Evolutionary conservation across 331 rosid species (phyloP).

Genomic region (Pyracantha coccinea): DNA sequence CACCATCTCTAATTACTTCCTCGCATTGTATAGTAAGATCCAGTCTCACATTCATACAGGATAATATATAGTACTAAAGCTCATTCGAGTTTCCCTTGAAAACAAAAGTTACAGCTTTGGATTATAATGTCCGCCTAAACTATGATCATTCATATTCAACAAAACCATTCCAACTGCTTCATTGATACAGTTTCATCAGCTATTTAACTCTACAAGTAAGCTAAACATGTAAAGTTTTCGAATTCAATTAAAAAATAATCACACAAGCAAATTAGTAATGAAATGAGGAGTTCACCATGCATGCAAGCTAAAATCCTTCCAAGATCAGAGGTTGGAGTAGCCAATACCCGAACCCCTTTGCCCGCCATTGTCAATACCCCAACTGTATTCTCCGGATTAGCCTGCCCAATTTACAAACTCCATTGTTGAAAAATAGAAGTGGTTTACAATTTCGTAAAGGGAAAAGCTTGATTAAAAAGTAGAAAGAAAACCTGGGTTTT

Average conservation of each 20-base stretch:
- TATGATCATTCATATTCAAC: neutral
- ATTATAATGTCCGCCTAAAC: neutral
- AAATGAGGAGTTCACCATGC: slow-evolving; percentile 49
- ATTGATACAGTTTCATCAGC: neutral
- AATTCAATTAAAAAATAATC: neutral
- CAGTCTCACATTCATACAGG: neutral
- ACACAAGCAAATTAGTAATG: neutral
- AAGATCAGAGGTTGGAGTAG: slow-evolving; percentile 79
- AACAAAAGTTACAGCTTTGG: neutral
- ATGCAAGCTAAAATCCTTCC: slow-evolving; percentile 88
- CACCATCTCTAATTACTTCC: neutral
- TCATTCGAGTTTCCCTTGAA: neutral
- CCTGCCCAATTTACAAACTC: slow-evolving; percentile 30
- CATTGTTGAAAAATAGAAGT: neutral
- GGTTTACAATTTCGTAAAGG: neutral
- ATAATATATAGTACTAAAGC: neutral
- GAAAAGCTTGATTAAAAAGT: neutral
- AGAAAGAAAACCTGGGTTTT: slow-evolving; percentile 65
- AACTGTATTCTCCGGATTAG: slow-evolving; percentile 91
- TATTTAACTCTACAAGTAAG: neutral
- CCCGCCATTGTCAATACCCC: slow-evolving; percentile 95
- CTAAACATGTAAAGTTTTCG: neutral
- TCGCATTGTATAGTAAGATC: neutral
- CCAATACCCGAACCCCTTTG: slow-evolving; percentile 22
- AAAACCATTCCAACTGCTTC: neutral